phyloP scores from a whole-genome alignment of 768 basidiomycete genomes.

The Auriscalpium vulgare region DNA sequence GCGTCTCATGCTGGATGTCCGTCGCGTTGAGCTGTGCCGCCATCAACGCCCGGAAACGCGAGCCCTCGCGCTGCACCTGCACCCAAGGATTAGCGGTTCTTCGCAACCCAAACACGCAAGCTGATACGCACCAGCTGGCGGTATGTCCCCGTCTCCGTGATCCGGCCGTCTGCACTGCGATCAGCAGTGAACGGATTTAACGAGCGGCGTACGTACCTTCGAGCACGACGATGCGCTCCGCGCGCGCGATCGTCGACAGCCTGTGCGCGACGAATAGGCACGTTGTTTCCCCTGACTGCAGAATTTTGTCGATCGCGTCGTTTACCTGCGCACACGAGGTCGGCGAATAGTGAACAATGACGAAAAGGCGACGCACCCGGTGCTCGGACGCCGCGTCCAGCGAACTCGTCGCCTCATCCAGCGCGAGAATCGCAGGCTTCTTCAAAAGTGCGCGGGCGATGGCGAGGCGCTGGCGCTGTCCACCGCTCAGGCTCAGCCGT shows the following conservation, averaged over 20 bases:
- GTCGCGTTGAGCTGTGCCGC: slow-evolving; percentile 73
- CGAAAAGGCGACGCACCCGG: slow-evolving; percentile 35
- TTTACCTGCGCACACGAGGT: slow-evolving; percentile 47
- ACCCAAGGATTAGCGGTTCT: neutral
- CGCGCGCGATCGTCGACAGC: slow-evolving; percentile 82
- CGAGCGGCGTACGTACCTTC: slow-evolving; percentile 45
- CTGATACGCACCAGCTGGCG: slow-evolving; percentile 51
- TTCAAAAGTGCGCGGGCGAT: slow-evolving; percentile 84
- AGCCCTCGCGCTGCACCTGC: slow-evolving; percentile 59
- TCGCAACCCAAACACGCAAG: too few relatives aligned
- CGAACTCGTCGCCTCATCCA: slow-evolving; percentile 88
- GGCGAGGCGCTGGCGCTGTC: slow-evolving; percentile 74
- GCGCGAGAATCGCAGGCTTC: slow-evolving; percentile 78
- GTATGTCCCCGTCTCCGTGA: slow-evolving; percentile 80
- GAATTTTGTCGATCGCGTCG: slow-evolving; percentile 83
- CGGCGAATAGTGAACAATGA: neutral
- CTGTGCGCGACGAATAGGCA: slow-evolving; percentile 88
- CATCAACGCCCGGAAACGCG: slow-evolving; percentile 83
- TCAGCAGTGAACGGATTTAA: neutral
- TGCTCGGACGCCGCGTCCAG: slow-evolving; percentile 86
- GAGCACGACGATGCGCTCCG: slow-evolving; percentile 83
- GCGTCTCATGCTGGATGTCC: neutral
- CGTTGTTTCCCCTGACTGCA: slow-evolving; percentile 72
- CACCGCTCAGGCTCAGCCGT: slow-evolving; percentile 63
- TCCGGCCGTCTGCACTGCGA: slow-evolving; percentile 48